Evolutionary conservation across 129 eudicot species (phyloP).

Genomic region (Tagetes patula): DNA sequence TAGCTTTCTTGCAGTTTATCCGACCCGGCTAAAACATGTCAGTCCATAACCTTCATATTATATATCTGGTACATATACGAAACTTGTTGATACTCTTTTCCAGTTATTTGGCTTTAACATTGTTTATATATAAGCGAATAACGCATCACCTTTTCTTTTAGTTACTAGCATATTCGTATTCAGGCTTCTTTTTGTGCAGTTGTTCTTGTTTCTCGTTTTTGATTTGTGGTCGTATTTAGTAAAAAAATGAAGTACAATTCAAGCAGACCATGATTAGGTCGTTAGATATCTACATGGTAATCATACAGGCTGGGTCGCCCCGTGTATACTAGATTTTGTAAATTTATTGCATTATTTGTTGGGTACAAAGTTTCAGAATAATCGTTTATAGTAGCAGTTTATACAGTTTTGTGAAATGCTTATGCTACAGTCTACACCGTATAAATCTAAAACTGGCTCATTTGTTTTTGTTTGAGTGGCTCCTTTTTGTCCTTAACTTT

Average conservation of each 20-base stretch:
- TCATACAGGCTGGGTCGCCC: background rate
- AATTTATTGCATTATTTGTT: background rate
- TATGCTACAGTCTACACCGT: too few relatives aligned
- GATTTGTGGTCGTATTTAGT: background rate
- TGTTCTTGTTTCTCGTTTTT: background rate
- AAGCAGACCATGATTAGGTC: slow-evolving; percentile 2
- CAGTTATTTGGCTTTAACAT: slow-evolving; percentile 1
- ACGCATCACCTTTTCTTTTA: background rate
- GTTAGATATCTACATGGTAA: background rate
- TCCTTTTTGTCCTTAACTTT: too few relatives aligned
- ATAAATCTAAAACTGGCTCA: too few relatives aligned
- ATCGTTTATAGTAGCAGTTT: background rate
- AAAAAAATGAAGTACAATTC: background rate
- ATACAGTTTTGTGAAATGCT: background rate
- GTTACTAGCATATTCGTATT: background rate
- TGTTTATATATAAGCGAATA: slow-evolving; percentile 21
- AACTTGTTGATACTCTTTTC: slow-evolving; percentile 13
- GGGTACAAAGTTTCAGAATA: background rate
- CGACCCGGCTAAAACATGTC: slow-evolving; percentile 17
- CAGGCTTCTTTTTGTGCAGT: background rate
- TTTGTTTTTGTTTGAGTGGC: too few relatives aligned
- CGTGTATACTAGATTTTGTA: background rate
- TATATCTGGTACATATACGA: slow-evolving; percentile 8
- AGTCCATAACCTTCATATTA: slow-evolving; percentile 14
- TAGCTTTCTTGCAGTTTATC: slow-evolving; percentile 19